A percentile compares a stretch with the other conserved stretches of the same genome.
Conservation (phyloP, 1,284 basidiomycete genomes). For the Naganishia sp. region DNA sequence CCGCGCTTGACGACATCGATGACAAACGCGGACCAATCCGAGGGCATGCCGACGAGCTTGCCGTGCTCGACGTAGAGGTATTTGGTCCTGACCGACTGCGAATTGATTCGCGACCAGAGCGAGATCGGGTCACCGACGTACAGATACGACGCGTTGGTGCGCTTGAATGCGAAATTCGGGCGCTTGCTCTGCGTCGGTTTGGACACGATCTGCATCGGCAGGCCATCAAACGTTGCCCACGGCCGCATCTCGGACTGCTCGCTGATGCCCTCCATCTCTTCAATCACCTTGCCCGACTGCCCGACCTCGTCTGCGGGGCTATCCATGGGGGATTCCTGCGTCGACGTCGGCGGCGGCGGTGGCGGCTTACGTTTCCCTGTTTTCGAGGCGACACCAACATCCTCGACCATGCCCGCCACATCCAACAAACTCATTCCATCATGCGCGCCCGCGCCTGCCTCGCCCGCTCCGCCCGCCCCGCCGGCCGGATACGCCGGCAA, state of each 20-base stretch:
- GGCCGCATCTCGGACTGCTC: slow-evolving; percentile 44
- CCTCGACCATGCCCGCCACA: background rate
- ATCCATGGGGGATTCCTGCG: background rate
- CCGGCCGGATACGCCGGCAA: background rate
- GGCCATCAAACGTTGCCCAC: slow-evolving; percentile 89
- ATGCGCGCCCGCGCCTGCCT: background rate
- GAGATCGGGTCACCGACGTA: slow-evolving; percentile 81
- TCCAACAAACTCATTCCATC: slow-evolving; percentile 14
- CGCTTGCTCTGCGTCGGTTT: slow-evolving; percentile 75
- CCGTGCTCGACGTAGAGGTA: slow-evolving; percentile 89
- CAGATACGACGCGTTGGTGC: slow-evolving; percentile 22
- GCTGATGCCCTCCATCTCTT: slow-evolving; percentile 30
- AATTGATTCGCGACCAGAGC: slow-evolving; percentile 94
- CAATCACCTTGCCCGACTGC: slow-evolving; percentile 25
- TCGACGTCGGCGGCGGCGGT: background rate
- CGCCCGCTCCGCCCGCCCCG: background rate
- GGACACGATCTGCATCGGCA: slow-evolving; percentile 89
- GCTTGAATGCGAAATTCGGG: slow-evolving; percentile 26
- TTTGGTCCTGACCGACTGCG: slow-evolving; percentile 93
- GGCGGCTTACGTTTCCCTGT: background rate
- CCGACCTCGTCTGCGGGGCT: background rate
- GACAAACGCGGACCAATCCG: slow-evolving; percentile 90
- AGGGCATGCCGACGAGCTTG: slow-evolving; percentile 79
- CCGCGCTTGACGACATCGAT: slow-evolving; percentile 59
- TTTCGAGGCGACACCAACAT: background rate